Conservation (phyloP, 2,329 filamentous ascomycete species). For the Fusarium protoensiforme region DNA sequence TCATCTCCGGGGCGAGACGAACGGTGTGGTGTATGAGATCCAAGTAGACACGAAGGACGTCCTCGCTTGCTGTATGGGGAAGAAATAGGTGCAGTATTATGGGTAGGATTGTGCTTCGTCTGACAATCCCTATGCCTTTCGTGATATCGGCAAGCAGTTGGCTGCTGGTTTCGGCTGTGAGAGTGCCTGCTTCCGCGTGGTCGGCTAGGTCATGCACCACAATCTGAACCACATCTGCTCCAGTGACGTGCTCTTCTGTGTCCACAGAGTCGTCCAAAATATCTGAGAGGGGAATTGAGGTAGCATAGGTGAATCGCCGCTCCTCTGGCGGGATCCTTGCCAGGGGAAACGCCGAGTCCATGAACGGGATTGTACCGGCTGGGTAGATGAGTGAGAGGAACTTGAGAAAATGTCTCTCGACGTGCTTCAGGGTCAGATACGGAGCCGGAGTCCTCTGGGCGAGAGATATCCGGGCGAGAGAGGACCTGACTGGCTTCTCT, state of each 20-base stretch:
- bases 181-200: slow-evolving; percentile 20
- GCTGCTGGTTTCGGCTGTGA: slow-evolving; percentile 33
- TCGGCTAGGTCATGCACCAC: slow-evolving; percentile 51
- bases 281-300: slow-evolving; percentile 69
- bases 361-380: slow-evolving; percentile 63
- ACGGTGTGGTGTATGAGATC: slow-evolving; percentile 69
- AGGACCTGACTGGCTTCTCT: slow-evolving; percentile 57
- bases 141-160: slow-evolving; percentile 64
- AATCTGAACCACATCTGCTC: slow-evolving; percentile 74
- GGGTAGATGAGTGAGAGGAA: slow-evolving; percentile 72
- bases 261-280: slow-evolving; percentile 66
- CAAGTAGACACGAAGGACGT: slow-evolving; percentile 56
- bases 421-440: slow-evolving; percentile 74
- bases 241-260: slow-evolving; percentile 73
- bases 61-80: slow-evolving; percentile 39
- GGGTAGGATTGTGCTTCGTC: slow-evolving; percentile 71
- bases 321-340: slow-evolving; percentile 70
- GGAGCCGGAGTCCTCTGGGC: slow-evolving; percentile 59
- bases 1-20: slow-evolving; percentile 71
- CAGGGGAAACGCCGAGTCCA: slow-evolving; percentile 73
- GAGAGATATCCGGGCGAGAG: slow-evolving; percentile 32
- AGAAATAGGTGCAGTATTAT: slow-evolving; percentile 64
- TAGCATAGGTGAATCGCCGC: slow-evolving; percentile 73
- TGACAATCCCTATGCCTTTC: slow-evolving; percentile 67
- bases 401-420: slow-evolving; percentile 76